Percentiles rank a stretch among this genome's conserved stretches.
These are phyloP conservation scores for Stagonosporopsis cucurbitacearum DNA, from an alignment of 2,329 filamentous ascomycete species.

Conservation along the genomic window DNA sequence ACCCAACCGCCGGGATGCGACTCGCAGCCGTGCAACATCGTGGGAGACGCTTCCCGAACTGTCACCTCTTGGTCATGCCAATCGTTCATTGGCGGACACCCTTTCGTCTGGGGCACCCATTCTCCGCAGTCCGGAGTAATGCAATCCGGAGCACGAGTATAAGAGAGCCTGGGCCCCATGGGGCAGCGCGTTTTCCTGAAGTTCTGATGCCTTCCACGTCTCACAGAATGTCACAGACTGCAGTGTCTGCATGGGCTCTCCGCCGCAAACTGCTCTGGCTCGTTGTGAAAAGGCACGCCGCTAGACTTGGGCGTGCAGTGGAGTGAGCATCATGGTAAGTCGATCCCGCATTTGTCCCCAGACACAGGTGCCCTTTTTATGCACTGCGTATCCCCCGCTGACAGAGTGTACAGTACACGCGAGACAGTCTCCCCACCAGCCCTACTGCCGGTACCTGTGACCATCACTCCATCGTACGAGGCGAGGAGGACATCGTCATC, in stretches of 20 bases:
- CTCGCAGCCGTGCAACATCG: constrained; percentile 1
- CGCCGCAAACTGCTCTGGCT: constrained; percentile 17
- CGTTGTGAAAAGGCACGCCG: constrained; percentile 13
- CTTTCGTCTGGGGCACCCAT: constrained; percentile 17
- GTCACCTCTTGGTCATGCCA: constrained; percentile 13
- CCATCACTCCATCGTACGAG: constrained; percentile 11
- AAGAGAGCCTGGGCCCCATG: constrained; percentile 16
- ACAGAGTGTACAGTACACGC: constrained; percentile 4
- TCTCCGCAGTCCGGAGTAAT: constrained; percentile 19
- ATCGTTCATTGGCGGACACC: constrained; percentile 10
- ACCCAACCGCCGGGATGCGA: constrained; percentile 13
- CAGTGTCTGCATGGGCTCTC: constrained; percentile 19
- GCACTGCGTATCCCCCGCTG: constrained; percentile 11
- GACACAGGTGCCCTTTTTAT: constrained; percentile 7
- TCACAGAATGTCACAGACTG: constrained; percentile 8
- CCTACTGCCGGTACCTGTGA: neutral
- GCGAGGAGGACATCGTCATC: constrained; percentile 9
- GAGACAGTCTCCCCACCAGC: constrained; percentile 11
- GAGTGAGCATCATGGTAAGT: constrained; percentile 15
- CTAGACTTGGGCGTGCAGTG: constrained; percentile 14
- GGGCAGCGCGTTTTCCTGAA: constrained; percentile 2
- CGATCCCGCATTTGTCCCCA: constrained; percentile 8
- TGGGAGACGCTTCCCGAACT: constrained; percentile 8
- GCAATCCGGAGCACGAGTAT: constrained; percentile 16
- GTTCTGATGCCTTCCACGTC: neutral